phyloP scores from a whole-genome alignment of 257 asterid species.

The Capsicum rhomboideum region DNA sequence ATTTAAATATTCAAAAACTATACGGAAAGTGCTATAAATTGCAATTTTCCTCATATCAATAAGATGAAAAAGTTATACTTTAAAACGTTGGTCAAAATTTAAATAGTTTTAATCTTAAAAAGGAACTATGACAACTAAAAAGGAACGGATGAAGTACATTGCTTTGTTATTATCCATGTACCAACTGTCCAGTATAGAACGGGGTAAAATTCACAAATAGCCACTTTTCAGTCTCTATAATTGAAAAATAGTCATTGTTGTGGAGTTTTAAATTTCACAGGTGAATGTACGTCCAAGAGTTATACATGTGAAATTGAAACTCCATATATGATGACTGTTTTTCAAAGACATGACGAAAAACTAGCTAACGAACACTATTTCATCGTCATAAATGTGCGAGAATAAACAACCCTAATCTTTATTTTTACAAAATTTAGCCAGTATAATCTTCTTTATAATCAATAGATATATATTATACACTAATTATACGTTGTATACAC shows the following conservation, averaged over 20 bases:
- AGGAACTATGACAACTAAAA: no score
- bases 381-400: accelerated
- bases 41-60: no score
- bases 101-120: no score
- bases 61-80: no score
- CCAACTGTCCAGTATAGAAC: background rate
- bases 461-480: background rate
- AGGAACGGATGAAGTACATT: no score
- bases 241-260: background rate
- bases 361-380: background rate
- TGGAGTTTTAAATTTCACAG: background rate
- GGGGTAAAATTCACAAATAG: background rate
- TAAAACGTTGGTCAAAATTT: no score
- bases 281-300: background rate
- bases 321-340: background rate
- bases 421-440: no score
- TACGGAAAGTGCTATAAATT: no score
- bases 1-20: no score
- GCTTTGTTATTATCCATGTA: no score
- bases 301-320: background rate
- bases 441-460: no score
- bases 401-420: background rate
- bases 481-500: background rate
- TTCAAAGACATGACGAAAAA: background rate
- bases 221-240: background rate